These are phyloP conservation scores for Pichia ethanolica DNA, from an alignment of 805 yeast genomes.

Conservation along the genomic window DNA sequence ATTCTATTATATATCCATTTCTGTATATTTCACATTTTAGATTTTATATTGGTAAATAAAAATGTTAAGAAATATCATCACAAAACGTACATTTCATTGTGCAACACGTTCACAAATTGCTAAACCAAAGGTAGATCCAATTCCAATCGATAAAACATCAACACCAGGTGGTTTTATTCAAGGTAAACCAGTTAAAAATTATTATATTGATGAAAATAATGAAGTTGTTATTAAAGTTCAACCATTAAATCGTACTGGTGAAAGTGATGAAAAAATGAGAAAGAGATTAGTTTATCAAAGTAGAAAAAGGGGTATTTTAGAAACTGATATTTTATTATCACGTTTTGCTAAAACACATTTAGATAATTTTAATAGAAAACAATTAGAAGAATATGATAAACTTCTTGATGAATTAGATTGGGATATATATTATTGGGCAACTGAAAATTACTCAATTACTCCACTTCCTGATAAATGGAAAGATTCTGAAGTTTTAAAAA, in stretches of 20 bases:
- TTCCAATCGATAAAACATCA: constrained; percentile 6
- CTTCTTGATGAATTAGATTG: constrained; percentile 93
- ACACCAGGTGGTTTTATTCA: constrained; percentile 15
- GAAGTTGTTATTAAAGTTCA: constrained; percentile 57
- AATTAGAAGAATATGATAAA: constrained; percentile 78
- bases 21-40: not conserved
- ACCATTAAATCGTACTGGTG: constrained; percentile 74
- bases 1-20: no score
- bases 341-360: constrained; percentile 78
- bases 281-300: constrained; percentile 90
- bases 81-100: constrained; percentile 1
- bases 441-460: constrained; percentile 69
- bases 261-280: constrained; percentile 62
- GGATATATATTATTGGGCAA: constrained; percentile 99
- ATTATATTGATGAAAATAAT: constrained; percentile 26
- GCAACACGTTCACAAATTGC: not conserved
- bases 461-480: constrained; percentile 88
- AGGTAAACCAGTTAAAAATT: constrained; percentile 17
- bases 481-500: constrained; percentile 50
- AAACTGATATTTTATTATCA: constrained; percentile 79
- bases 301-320: constrained; percentile 91
- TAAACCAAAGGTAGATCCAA: constrained; percentile 7
- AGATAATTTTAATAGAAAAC: constrained; percentile 46
- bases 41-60: not conserved
- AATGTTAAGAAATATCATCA: not conserved